Conservation (phyloP, 2,329 filamentous ascomycete species). For the Annulohypoxylon truncatum region DNA sequence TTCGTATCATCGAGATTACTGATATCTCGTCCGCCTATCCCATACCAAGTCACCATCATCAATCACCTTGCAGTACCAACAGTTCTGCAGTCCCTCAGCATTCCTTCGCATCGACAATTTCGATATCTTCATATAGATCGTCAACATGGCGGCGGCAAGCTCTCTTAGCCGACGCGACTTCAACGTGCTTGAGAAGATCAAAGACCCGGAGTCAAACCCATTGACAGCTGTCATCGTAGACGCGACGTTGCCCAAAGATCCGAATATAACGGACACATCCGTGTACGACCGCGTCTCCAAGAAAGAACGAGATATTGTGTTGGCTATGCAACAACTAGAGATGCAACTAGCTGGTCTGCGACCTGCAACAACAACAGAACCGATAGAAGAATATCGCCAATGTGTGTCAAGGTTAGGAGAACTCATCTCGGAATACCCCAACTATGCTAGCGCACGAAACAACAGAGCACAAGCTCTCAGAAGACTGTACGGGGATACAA, state of each 20-base stretch:
- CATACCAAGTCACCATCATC: background rate
- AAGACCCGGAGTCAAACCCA: conserved; percentile 72
- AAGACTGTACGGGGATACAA: conserved; percentile 70
- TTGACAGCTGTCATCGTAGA: conserved; percentile 66
- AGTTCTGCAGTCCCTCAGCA: background rate
- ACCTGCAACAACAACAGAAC: conserved; percentile 53
- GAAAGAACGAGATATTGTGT: conserved; percentile 65
- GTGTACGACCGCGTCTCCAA: conserved; percentile 64
- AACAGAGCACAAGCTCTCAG: conserved; percentile 78
- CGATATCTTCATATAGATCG: background rate
- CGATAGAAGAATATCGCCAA: conserved; percentile 59
- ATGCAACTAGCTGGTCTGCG: conserved; percentile 60
- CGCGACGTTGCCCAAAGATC: conserved; percentile 65
- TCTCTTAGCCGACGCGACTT: conserved; percentile 68
- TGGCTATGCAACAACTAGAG: conserved; percentile 66
- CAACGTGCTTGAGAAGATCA: conserved; percentile 73
- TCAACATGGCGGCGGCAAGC: conserved; percentile 60
- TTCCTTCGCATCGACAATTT: background rate
- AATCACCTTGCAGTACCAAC: background rate
- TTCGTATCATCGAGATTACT: background rate
- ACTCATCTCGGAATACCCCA: conserved; percentile 68
- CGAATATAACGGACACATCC: conserved; percentile 62
- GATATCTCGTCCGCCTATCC: conserved; percentile 5
- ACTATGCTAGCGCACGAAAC: conserved; percentile 78
- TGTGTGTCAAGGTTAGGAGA: conserved; percentile 63